These are phyloP conservation scores for Domatiomyces catenatus DNA, from an alignment of 2,329 filamentous ascomycete genomes.

Conservation along the genomic window DNA sequence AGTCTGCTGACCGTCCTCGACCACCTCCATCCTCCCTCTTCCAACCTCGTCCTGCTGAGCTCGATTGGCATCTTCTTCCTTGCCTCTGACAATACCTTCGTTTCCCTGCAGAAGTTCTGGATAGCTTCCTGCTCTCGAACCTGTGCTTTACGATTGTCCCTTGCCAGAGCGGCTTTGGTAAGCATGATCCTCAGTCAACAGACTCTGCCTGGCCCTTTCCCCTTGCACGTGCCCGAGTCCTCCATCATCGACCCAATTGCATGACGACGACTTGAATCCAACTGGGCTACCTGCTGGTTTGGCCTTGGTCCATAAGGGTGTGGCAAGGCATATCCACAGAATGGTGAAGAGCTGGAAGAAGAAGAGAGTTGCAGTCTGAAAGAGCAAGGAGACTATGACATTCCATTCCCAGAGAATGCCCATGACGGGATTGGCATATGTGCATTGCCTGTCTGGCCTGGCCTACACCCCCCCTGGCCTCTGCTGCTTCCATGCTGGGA, in stretches of 20 bases:
- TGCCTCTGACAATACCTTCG: constrained; percentile 7
- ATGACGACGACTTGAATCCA: neutral
- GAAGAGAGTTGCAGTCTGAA: neutral
- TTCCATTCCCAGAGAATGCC: neutral
- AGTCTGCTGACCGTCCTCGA: constrained; percentile 16
- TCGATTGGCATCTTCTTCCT: neutral
- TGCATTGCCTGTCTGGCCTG: neutral
- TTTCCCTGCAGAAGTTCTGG: constrained; percentile 14
- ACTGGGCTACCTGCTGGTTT: no score
- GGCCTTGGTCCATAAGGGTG: neutral
- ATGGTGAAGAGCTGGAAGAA: neutral
- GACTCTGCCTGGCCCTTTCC: neutral
- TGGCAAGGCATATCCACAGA: neutral
- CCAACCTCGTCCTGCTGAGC: constrained; percentile 9
- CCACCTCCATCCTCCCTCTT: constrained; percentile 9
- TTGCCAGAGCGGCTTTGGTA: neutral
- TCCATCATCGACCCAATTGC: neutral
- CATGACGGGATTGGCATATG: neutral
- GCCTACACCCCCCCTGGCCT: neutral
- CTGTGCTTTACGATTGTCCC: neutral
- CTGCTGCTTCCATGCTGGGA: neutral
- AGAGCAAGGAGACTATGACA: neutral
- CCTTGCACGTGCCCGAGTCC: neutral
- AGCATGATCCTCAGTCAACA: neutral
- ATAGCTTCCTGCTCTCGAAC: constrained; percentile 12